phyloP scores from a whole-genome alignment of 1,139 yeast genomes.

The Blastobotrys illinoisensis region DNA sequence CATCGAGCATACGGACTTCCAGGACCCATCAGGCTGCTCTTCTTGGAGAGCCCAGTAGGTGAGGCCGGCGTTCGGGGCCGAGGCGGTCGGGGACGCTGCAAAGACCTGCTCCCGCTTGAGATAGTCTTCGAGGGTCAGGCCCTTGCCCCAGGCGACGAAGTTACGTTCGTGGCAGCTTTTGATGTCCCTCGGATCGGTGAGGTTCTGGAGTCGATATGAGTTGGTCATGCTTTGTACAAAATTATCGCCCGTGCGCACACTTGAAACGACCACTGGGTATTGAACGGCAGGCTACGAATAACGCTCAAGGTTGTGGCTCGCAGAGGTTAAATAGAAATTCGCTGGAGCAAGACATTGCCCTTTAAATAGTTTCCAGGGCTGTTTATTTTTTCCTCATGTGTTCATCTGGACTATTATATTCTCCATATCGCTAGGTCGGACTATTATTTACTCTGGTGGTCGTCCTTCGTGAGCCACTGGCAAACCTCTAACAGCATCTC shows the following conservation, averaged over 20 bases:
- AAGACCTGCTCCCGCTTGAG: constrained; percentile 26
- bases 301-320: no score
- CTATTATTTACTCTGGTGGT: neutral
- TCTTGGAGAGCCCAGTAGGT: constrained; percentile 29
- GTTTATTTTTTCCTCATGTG: neutral
- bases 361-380: neutral
- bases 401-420: neutral
- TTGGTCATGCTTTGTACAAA: no score
- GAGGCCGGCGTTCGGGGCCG: constrained; percentile 16
- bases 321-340: no score
- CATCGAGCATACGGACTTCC: constrained; percentile 41
- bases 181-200: constrained; percentile 40
- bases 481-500: neutral
- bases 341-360: neutral
- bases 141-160: constrained; percentile 46
- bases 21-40: constrained; percentile 9
- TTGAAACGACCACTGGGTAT: no score
- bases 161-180: constrained; percentile 47
- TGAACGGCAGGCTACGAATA: no score
- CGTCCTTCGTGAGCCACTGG: neutral
- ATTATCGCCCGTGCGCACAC: no score
- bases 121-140: constrained; percentile 27
- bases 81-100: constrained; percentile 14
- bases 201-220: constrained; percentile 13
- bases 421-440: neutral